Evolutionary conservation across 108 stramenopile genomes (phyloP), one percentile per base, ranked within the genome.

Genomic region (Aurantiochytrium sp.): DNA sequence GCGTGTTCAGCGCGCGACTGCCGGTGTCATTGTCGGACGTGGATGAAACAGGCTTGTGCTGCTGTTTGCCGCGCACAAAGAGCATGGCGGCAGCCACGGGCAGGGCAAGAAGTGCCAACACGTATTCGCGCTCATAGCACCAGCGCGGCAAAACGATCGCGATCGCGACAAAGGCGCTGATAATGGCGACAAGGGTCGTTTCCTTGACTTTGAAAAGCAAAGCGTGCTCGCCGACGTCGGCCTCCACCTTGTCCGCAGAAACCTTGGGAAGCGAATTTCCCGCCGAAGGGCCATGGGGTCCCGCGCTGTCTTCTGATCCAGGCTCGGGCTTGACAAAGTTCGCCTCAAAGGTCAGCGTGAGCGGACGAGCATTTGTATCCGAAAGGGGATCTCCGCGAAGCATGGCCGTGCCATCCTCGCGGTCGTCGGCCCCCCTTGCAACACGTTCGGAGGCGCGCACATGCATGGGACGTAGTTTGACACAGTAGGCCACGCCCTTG

Each of bases 71-170:
- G 28, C 76, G 76, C 45, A 83, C 76, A 53, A 83, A 53, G 49
- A 83, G 76, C 76, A 83, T 83, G 51, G 51, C 76, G 19, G 51
- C 76, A 12, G 51, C 76, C 49, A 83, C 76, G 25, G 76, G 76
- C 12, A 83, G 14, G 18, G 51, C 49, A 12, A 83, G 19, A 18
- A 83, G n/a, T 43, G 76, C 23, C n/a, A 83, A 23, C n/a, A 83
- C 45, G 25, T 47, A 53, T 45, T 53, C 49, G 51, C 76, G 76
- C n/a, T 83, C 43, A 23, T 4, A 83, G 76, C 76, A 83, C 76
- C 76, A 83, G 76, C 28, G 23, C 45, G 76, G 76, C 25, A 83
- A 12, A 12, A 35, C 49, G 0, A 83, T 18, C 6, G 76, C 76
- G 76, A 83, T 18, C 14, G 51, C 76, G 10, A 83, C 76, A 6